Evolutionary conservation across 768 basidiomycete species (phyloP).

Genomic region (Galerina sulciceps): DNA sequence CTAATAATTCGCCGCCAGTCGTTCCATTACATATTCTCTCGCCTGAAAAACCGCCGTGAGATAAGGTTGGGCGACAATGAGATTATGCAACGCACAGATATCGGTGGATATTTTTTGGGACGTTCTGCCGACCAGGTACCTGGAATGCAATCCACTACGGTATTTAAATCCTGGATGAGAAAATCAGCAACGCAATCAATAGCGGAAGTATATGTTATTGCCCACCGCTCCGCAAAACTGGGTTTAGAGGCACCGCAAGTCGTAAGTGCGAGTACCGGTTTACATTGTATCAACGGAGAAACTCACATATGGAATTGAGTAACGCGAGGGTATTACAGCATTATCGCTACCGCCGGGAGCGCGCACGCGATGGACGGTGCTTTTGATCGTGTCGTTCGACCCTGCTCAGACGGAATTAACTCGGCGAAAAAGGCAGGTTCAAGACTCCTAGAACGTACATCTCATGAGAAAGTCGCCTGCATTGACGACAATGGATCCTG

Average conservation of each 20-base stretch:
- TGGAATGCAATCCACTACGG: constrained; percentile 53
- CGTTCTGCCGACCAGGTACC: constrained; percentile 48
- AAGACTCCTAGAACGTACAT: constrained; percentile 32
- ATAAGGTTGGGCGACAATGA: neutral
- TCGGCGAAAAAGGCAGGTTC: neutral
- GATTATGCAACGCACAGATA: constrained; percentile 32
- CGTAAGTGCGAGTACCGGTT: neutral
- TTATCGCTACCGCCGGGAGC: constrained; percentile 41
- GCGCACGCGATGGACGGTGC: constrained; percentile 58
- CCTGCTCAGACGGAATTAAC: constrained; percentile 29
- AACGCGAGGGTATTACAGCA: constrained; percentile 47
- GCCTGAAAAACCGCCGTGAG: constrained; percentile 23
- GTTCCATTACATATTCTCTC: constrained; percentile 40
- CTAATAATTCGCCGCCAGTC: constrained; percentile 41
- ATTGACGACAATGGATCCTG: constrained; percentile 53
- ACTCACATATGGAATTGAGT: constrained; percentile 66
- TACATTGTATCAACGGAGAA: neutral
- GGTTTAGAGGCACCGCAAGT: neutral
- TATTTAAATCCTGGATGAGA: constrained; percentile 37
- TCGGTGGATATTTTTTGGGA: constrained; percentile 56
- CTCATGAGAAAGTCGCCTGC: constrained; percentile 55
- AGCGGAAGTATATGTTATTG: neutral
- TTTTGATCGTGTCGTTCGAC: constrained; percentile 50
- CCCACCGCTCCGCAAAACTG: constrained; percentile 40
- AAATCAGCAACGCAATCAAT: constrained; percentile 19